Evolutionary conservation across 805 yeast species (phyloP), one percentile per base, ranked within the genome.

Genomic region (Schwanniomyces vanrijiae): DNA sequence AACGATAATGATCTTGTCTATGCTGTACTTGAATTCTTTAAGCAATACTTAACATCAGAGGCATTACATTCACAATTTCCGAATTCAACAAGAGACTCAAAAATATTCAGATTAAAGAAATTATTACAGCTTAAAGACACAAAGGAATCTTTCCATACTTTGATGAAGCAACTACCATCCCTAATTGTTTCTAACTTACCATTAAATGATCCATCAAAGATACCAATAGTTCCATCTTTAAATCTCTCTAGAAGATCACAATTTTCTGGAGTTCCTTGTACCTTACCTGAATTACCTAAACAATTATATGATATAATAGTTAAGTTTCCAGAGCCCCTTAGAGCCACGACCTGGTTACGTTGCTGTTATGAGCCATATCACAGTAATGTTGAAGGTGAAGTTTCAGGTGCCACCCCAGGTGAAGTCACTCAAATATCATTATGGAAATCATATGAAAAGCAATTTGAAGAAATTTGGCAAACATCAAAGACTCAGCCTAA

Each of bases 331-430:
- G 99, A 94, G 66, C 98, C 98, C 2, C 77, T 82, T 48, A 77
- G 99, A 51, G 96, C 98, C 0, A 88, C 96, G 4, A 79, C 90
- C 25, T 94, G 98, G 98, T 84, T 94, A 75, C 81, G 96, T 55
- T 84, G 96, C 55, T 86, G 92, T 54, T 94, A 90, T 68, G 90
- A 84, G 56, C 90, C 95, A 4, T 71, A 79, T 9, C 50, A 54
- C 42, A 50, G 45, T 37, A 45, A 44, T 14, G 44, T 40, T 25
- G 55, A 44, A 7, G 33, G 37, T 6, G 50, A 43, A 9, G 55
- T 49, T 35, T 45, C 48, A 35, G 66, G 62, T 14, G 60, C 56
- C 26, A 46, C 60, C 13, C 66, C 72, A 1, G 90, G 92, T 3
- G 96, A 90, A 60, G 96, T 91, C 9, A 90, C 97, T 0, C 99